A percentile compares a stretch with the other conserved stretches of the same genome.
These are phyloP conservation scores for Chaetoceros muelleri DNA, from an alignment of 108 stramenopile species.

Conservation along the genomic window DNA sequence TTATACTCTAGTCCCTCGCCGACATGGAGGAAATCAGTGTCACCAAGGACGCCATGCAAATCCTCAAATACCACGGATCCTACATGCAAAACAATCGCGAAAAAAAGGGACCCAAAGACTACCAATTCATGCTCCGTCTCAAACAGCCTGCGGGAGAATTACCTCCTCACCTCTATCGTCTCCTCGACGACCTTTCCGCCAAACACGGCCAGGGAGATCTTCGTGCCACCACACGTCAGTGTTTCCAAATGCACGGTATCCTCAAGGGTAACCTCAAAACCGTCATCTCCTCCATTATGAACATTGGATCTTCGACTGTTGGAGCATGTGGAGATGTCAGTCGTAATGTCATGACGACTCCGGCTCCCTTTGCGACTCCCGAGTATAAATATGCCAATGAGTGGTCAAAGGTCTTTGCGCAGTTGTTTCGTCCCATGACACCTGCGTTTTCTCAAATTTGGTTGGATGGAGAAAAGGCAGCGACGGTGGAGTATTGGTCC, in stretches of 20 bases:
- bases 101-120: constrained; percentile 73
- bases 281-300: constrained; percentile 93
- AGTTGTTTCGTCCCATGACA: constrained; percentile 91
- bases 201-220: constrained; percentile 92
- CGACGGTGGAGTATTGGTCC: constrained; percentile 83
- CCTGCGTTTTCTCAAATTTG: constrained; percentile 91
- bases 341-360: constrained; percentile 94
- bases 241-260: constrained; percentile 97
- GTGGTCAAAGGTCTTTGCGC: constrained; percentile 84
- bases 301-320: constrained; percentile 90
- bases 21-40: constrained; percentile 67
- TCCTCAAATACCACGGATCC: constrained; percentile 97
- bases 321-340: constrained; percentile 97
- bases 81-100: constrained; percentile 97
- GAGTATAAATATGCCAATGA: constrained; percentile 75
- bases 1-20: constrained; percentile 21
- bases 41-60: constrained; percentile 83
- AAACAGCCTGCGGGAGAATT: constrained; percentile 97
- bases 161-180: constrained; percentile 82
- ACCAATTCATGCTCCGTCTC: constrained; percentile 97
- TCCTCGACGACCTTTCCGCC: constrained; percentile 80
- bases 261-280: constrained; percentile 92
- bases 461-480: constrained; percentile 95
- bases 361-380: constrained; percentile 74
- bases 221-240: constrained; percentile 94